Percentiles rank a stretch among this genome's conserved stretches.
phyloP scores from a whole-genome alignment of 2,329 filamentous ascomycete genomes.

The Cercospora zeina region DNA sequence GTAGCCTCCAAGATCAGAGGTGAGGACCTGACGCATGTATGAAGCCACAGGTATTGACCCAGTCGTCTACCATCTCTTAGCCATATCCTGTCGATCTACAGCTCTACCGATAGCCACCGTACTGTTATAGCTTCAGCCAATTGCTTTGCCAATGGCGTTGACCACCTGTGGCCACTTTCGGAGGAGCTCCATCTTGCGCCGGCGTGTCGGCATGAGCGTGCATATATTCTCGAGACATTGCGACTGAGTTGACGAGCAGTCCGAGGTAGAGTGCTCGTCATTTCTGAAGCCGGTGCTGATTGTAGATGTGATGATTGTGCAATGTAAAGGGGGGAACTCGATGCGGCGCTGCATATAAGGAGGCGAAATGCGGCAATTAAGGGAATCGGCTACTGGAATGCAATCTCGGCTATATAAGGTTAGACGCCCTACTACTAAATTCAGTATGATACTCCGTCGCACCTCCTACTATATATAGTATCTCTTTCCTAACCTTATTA shows the following conservation, averaged over 20 bases:
- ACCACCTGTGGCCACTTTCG: constrained; percentile 63
- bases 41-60: constrained; percentile 88
- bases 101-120: constrained; percentile 31
- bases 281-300: constrained; percentile 16
- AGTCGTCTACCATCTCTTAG: constrained; percentile 60
- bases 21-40: constrained; percentile 98
- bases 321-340: neutral
- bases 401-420: too few species aligned
- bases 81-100: constrained; percentile 4
- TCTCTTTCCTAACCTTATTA: too few species aligned
- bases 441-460: too few species aligned
- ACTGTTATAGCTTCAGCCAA: constrained; percentile 85
- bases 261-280: constrained; percentile 35
- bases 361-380: too few species aligned
- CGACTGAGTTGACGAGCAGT: constrained; percentile 31
- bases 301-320: neutral
- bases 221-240: constrained; percentile 14
- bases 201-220: constrained; percentile 25
- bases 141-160: constrained; percentile 85
- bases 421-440: too few species aligned
- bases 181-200: constrained; percentile 47
- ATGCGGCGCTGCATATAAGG: too few species aligned
- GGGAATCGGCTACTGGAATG: too few species aligned
- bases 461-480: too few species aligned
- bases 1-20: constrained; percentile 85